Base-by-base conservation (phyloP, 176 grass and related monocot species). In the Aegilops umbellulata region DNA sequence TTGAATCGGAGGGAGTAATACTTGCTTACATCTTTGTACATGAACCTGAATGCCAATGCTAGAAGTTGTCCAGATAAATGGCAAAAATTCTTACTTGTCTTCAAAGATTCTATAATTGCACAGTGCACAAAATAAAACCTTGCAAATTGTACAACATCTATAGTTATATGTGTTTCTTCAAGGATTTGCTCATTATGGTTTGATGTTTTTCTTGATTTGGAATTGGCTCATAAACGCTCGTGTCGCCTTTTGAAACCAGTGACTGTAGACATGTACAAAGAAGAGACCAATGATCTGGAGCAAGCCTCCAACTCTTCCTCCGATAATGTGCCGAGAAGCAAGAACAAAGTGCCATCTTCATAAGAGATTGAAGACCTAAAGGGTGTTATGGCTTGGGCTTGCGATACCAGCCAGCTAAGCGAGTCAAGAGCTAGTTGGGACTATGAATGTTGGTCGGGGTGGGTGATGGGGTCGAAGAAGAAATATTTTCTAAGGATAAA, bases 221-320 rank as follows among this genome's bases (percentile, higher is more conserved):
- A 98, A 98, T 82, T 98, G 97, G 97, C 95, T 98, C 82, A 98
- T 98, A 81, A 98, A 98, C 65, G 97, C 96, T 0, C 93, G n/a
- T n/a, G n/a, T n/a, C n/a, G n/a, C n/a, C n/a, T n/a, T n/a, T n/a
- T n/a, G n/a, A 98, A 98, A 69, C 96, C 96, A 1, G 95, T 98
- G 96, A 98, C 95, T 19, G 96, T 94, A 83, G 96, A 98, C 84
- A 98, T 98, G 96, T 88, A 98, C 76, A 98, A 91, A 82, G 96
- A 98, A 89, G 94, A 98, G 82, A 91, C 76, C 3, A 94, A 94
- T 30, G 93, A 98, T 58, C 60, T 86, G 1, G 97, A 98, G 80
- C 94, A 94, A 69, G 93, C 91, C 49, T 98, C 92, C 8, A 98
- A 95, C 79, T 98, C 97, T 76, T 98, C 96, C 17, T 95, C 93